phyloP scores from a whole-genome alignment of 345 rosid genomes.

The Brassica nigra region DNA sequence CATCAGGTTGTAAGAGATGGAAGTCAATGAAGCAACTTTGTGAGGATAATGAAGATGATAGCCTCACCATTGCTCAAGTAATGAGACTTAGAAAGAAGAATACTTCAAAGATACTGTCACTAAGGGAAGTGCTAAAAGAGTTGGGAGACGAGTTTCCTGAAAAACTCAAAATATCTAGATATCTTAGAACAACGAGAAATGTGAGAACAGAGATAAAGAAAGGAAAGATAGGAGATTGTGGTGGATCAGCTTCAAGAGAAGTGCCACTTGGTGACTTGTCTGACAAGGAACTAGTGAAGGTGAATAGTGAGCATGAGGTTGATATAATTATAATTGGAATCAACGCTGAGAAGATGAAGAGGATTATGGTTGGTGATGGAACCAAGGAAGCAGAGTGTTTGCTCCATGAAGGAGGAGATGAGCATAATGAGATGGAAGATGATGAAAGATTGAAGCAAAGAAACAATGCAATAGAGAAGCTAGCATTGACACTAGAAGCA shows the following conservation, averaged over 20 bases:
- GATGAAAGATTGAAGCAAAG: not conserved
- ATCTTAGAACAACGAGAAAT: not conserved
- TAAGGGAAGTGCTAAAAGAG: constrained; percentile 2
- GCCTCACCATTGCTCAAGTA: not conserved
- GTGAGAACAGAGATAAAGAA: not conserved
- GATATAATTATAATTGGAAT: not conserved
- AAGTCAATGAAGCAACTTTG: not conserved
- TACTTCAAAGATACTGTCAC: not conserved
- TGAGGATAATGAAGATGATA: not conserved
- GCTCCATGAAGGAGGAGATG: constrained; percentile 7
- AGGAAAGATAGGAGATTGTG: not conserved
- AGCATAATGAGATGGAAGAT: not conserved
- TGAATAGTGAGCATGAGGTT: not conserved
- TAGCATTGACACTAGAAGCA: constrained; percentile 8
- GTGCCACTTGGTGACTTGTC: constrained; percentile 2
- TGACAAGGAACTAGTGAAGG: not conserved
- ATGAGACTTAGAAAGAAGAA: not conserved
- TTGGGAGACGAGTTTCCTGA: not conserved
- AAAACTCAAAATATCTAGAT: not conserved
- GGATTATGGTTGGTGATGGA: not conserved
- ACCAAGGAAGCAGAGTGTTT: not conserved
- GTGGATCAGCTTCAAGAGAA: constrained; percentile 11
- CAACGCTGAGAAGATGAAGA: not conserved
- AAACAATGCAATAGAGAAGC: not conserved
- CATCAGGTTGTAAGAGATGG: not conserved